A percentile compares a stretch with the other conserved stretches of the same genome.
Conservation (phyloP, 2,329 filamentous ascomycete genomes). For the Biscogniauxia marginata region DNA sequence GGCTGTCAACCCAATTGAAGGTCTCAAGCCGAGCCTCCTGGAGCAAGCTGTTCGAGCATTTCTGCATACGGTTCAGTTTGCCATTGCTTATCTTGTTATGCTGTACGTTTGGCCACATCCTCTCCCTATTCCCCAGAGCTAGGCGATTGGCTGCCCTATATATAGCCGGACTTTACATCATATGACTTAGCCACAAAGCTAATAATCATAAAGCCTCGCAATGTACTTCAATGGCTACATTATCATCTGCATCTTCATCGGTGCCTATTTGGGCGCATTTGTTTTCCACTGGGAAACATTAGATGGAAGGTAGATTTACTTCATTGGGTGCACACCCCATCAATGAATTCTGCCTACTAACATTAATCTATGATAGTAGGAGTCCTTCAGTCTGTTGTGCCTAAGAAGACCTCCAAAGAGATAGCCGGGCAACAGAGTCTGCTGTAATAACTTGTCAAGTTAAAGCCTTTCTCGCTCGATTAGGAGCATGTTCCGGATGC, state of each 20-base stretch:
- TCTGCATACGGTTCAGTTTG: constrained; percentile 70
- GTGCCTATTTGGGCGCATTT: constrained; percentile 70
- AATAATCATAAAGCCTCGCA: constrained; percentile 30
- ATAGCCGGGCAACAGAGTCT: background rate
- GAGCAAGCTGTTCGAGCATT: constrained; percentile 67
- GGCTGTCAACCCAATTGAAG: background rate
- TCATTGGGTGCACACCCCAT: too few species aligned
- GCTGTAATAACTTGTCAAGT: too few species aligned
- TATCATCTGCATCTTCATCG: constrained; percentile 78
- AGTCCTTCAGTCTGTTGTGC: background rate
- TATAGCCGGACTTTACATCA: too few species aligned
- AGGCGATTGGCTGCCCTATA: too few species aligned
- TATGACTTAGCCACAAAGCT: background rate
- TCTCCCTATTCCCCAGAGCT: too few species aligned
- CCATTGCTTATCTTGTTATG: constrained; percentile 79
- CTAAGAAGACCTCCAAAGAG: background rate
- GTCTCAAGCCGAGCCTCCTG: constrained; percentile 55
- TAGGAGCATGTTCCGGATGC: too few species aligned
- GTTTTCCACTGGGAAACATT: constrained; percentile 69
- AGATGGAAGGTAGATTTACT: constrained; percentile 17
- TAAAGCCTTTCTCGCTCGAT: too few species aligned
- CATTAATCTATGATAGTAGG: background rate
- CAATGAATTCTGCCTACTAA: too few species aligned
- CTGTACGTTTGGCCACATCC: constrained; percentile 35
- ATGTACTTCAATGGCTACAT: constrained; percentile 71